phyloP scores from a whole-genome alignment of 306 rosid genomes.

The Cucumis sativus region Cucumber_9930_V3 NC_026656.2:2701501-2702000 shows the following conservation, averaged over 20 bases:
- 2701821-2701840: no score
- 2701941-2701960: no score
- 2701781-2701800: no score
- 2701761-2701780: neutral
- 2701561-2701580: neutral
- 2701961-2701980: no score
- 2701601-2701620: neutral
- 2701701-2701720: neutral
- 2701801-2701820: no score
- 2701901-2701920: no score
- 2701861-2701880: neutral
- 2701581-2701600: neutral
- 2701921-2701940: no score
- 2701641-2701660: neutral
- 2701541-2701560: neutral
- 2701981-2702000: no score
- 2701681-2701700: neutral
- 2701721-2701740: no score
- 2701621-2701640: neutral
- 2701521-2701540: neutral
- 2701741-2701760: neutral
- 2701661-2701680: neutral
- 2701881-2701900: no score
- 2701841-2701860: neutral
- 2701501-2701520: neutral